Base-by-base conservation (phyloP, 2,329 filamentous ascomycete species). In the Beauveria asiatica region DNA sequence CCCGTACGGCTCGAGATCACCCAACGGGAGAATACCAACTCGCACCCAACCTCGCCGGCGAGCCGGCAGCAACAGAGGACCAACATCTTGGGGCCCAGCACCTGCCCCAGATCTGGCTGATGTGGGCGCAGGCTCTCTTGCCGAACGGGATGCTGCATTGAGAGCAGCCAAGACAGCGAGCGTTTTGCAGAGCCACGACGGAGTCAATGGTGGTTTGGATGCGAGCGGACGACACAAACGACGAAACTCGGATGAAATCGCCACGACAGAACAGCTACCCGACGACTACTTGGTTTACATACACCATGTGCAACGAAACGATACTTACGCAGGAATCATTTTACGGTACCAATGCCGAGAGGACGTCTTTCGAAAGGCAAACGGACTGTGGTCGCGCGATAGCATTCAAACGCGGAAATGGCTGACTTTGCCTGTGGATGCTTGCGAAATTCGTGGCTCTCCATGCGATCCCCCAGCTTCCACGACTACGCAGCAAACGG, bases 351-450 rank as follows among this genome's bases (percentile, higher is more conserved):
- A 90, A 67, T 97, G 93, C 71, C 84, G 89, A 64, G 86, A 92
- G 60, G 88, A 92, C 52, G 82, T 88, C 2, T 86, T 99, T 65
- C 83, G 90, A 61, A 94, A 90, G 70, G 86, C 91, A 44, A 99
- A 99, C 71, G 85, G 94, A 11, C 85, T 99, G 68, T 99, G 94
- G 94, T 90, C 92, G 7, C 90, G 92, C 64, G 94, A 97, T 70
- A 91, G 85, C 64, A 88, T 97, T 41, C 93, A 97, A 71, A 84
- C 86, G 52, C 86, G 92, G 62, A 90, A 90, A 68, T 87, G 84
- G 64, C 81, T 99, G 17, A 81, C 92, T 9, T 77, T 99, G 57
- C 94, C 94, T 0, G 90, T 97, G 5, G 92, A 96, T 71, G 88
- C 90, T 45, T 97, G 93, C 72, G 86, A 88, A 46, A 80, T 92